phyloP scores from a whole-genome alignment of 768 basidiomycete genomes.

The Tricholoma sp. region DNA sequence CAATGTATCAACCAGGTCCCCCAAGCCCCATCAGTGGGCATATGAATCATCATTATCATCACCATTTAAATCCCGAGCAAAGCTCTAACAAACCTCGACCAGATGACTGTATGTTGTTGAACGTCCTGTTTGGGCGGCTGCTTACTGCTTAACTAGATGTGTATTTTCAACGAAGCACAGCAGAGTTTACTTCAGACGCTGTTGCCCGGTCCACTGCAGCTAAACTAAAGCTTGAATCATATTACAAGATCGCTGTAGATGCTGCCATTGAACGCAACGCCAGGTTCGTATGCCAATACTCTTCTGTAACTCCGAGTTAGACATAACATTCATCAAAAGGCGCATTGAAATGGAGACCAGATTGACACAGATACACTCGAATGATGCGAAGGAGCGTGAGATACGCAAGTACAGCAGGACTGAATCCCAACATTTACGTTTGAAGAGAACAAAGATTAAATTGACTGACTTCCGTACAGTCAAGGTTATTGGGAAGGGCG shows the following conservation, averaged over 20 bases:
- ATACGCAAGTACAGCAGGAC: constrained; percentile 81
- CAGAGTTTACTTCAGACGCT: constrained; percentile 79
- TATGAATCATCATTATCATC: constrained; percentile 27
- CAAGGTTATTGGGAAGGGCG: constrained; percentile 98
- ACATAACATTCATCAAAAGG: constrained; percentile 32
- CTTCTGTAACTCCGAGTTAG: not conserved
- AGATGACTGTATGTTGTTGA: constrained; percentile 37
- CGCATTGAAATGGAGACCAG: constrained; percentile 87
- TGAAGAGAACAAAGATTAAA: constrained; percentile 90
- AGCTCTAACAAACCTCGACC: constrained; percentile 33
- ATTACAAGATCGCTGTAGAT: constrained; percentile 97
- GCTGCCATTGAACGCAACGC: constrained; percentile 94
- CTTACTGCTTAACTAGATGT: constrained; percentile 58
- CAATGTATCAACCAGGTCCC: constrained; percentile 36
- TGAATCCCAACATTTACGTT: constrained; percentile 86
- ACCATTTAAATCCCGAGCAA: constrained; percentile 32
- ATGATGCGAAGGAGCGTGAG: constrained; percentile 86
- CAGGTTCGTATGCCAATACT: constrained; percentile 45
- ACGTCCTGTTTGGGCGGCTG: constrained; percentile 1
- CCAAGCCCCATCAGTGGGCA: constrained; percentile 27
- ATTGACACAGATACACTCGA: constrained; percentile 66
- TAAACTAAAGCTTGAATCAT: constrained; percentile 95
- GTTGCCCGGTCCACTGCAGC: constrained; percentile 88
- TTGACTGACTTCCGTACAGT: constrained; percentile 91
- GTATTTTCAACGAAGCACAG: constrained; percentile 87